Conservation (phyloP, 495 filamentous ascomycete genomes). For the Lasiosphaeria hispida region DNA sequence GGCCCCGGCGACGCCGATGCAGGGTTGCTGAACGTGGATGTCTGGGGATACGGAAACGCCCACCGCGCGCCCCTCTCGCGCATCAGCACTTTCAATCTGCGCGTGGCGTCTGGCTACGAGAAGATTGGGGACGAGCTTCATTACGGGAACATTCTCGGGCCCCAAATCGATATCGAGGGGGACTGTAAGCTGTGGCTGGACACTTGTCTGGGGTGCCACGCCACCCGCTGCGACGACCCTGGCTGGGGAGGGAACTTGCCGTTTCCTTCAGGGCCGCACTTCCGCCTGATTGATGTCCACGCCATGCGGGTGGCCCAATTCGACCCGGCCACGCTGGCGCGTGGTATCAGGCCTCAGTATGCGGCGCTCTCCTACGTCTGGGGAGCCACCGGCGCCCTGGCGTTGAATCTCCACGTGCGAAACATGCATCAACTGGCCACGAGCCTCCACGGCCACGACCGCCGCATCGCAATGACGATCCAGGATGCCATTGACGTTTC, state of each 20-base stretch:
- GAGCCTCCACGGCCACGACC: not conserved
- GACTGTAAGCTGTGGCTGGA: not conserved
- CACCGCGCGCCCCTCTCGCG: not conserved
- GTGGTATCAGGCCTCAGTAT: not conserved
- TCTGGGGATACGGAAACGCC: constrained; percentile 1
- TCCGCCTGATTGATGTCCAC: constrained; percentile 1
- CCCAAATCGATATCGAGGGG: not conserved
- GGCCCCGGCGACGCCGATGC: not conserved
- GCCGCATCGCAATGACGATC: not conserved
- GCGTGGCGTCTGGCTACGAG: not conserved
- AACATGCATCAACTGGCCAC: not conserved
- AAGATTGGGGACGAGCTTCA: not conserved
- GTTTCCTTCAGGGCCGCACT: not conserved
- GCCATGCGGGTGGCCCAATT: not conserved
- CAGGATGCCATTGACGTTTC: constrained; percentile 21
- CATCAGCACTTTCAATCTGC: not conserved
- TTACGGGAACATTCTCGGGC: not conserved
- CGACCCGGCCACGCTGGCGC: not conserved
- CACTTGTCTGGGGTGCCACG: not conserved
- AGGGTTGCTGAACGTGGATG: not conserved
- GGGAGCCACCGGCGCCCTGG: not conserved
- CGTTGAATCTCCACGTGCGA: not conserved
- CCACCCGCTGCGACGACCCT: not conserved
- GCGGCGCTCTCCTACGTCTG: constrained; percentile 4
- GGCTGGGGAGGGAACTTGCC: not conserved